A percentile compares a stretch with the other conserved stretches of the same genome.
Conservation (phyloP, 129 eudicot genomes). For the Helianthus tuberosus region DNA sequence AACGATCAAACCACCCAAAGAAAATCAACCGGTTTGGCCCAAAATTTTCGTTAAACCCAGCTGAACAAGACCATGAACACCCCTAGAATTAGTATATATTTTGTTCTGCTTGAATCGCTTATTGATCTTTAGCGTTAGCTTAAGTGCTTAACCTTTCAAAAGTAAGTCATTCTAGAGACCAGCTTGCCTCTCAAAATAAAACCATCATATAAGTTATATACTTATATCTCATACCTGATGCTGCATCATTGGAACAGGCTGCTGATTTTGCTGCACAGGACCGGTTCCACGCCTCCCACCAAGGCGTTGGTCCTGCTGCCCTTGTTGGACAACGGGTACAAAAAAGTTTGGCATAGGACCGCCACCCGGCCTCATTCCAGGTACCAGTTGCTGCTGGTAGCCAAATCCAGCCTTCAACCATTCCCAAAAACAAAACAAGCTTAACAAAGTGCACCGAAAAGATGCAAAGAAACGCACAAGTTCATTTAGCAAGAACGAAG, state of each 20-base stretch:
- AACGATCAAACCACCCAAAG: neutral
- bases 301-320: constrained; percentile 79
- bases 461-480: too few species aligned
- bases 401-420: constrained; percentile 48
- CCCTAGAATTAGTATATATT: neutral
- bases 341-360: constrained; percentile 78
- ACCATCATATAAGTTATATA: too few species aligned
- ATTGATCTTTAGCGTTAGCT: neutral
- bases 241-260: constrained; percentile 73
- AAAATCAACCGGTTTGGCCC: neutral
- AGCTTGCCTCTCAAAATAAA: neutral
- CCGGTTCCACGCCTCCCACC: constrained; percentile 78
- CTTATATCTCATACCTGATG: constrained; percentile 48
- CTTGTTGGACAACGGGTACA: constrained; percentile 72
- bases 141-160: neutral
- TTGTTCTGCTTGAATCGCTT: neutral
- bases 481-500: too few species aligned
- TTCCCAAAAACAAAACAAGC: too few species aligned
- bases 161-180: neutral
- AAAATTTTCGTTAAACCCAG: neutral
- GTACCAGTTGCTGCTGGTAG: constrained; percentile 86
- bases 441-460: too few species aligned
- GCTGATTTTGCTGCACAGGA: constrained; percentile 69
- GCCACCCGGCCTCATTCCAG: constrained; percentile 90
- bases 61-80: neutral